These are phyloP conservation scores for Euphorbia lathyris DNA, from an alignment of 345 rosid species.

Conservation along the genomic window DNA sequence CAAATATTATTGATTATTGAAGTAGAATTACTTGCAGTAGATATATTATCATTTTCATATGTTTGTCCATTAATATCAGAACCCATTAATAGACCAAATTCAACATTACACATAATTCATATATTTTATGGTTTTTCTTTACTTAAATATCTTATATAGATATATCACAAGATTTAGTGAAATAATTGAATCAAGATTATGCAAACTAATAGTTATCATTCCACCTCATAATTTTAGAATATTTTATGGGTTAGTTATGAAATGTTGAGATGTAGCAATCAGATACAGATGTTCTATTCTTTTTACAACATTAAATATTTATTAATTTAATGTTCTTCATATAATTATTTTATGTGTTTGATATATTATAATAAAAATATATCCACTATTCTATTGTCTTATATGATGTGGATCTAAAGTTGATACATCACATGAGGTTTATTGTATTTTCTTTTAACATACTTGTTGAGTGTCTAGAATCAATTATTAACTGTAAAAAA, in stretches of 20 bases:
- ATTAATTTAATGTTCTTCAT: neutral
- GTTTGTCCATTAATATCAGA: too few relatives aligned
- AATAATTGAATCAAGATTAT: neutral
- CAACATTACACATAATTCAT: too few relatives aligned
- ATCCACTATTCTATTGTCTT: neutral
- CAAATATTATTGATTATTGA: too few relatives aligned
- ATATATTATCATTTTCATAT: too few relatives aligned
- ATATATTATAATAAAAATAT: neutral
- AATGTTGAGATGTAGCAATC: constrained; percentile 1
- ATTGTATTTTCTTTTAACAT: neutral
- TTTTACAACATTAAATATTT: too few relatives aligned
- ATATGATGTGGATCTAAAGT: neutral
- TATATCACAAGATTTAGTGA: too few relatives aligned
- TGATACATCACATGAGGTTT: neutral
- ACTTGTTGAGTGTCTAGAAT: neutral
- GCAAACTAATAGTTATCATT: neutral
- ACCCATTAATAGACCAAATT: too few relatives aligned
- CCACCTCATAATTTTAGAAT: neutral
- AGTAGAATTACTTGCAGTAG: too few relatives aligned
- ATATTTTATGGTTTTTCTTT: too few relatives aligned
- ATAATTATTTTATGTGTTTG: neutral
- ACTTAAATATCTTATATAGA: too few relatives aligned
- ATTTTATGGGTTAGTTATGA: neutral
- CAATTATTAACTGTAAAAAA: too few relatives aligned
- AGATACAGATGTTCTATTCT: neutral